Conservation (phyloP, 768 basidiomycete genomes). For the Lentinula lateritia region DNA sequence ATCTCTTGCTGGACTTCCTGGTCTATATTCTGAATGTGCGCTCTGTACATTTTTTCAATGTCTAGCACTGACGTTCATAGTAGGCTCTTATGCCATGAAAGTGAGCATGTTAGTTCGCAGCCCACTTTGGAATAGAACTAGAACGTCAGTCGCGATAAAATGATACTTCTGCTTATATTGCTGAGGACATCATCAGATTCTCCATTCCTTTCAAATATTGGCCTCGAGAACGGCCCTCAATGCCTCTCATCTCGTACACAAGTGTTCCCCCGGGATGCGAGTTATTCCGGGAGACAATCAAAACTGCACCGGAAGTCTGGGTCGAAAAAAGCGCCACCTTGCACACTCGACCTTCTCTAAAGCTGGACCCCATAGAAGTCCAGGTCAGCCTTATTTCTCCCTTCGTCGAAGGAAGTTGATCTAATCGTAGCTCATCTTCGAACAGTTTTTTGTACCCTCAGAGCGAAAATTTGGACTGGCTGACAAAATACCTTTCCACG, state of each 20-base stretch:
- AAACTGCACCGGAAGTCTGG: constrained; percentile 7
- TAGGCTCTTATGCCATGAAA: constrained; percentile 34
- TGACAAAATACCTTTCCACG: constrained; percentile 59
- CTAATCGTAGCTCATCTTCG: too few species aligned
- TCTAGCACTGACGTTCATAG: not conserved
- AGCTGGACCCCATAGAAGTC: constrained; percentile 1
- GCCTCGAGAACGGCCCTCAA: constrained; percentile 8
- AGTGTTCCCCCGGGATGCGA: not conserved
- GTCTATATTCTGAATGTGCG: constrained; percentile 31
- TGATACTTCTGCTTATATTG: not conserved
- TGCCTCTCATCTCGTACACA: not conserved
- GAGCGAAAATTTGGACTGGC: constrained; percentile 46
- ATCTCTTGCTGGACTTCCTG: constrained; percentile 14
- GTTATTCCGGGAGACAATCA: constrained; percentile 6
- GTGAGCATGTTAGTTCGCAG: constrained; percentile 33
- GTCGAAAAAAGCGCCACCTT: not conserved
- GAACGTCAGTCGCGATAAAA: constrained; percentile 28
- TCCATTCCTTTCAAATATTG: constrained; percentile 9
- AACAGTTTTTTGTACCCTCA: constrained; percentile 57
- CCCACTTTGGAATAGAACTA: constrained; percentile 38
- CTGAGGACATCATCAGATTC: not conserved
- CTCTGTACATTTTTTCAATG: not conserved
- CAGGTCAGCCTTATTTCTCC: not conserved
- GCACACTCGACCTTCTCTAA: not conserved
- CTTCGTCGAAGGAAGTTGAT: not conserved